Evolutionary conservation across 352 stramenopile species (phyloP).

Genomic region (Phytophthora citrophthora): DNA sequence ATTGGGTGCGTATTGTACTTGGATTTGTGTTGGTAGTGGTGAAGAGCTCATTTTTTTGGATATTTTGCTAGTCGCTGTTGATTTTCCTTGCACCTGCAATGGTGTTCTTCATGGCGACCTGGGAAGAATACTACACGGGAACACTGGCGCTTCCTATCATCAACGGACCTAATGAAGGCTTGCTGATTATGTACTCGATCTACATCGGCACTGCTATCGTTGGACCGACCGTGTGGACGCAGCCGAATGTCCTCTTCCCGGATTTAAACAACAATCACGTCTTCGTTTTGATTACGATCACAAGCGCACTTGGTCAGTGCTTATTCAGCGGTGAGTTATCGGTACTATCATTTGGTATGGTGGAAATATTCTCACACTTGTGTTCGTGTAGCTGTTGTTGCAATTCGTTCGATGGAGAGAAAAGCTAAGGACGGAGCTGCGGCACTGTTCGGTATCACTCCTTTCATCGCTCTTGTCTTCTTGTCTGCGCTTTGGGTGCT

Average conservation of each 20-base stretch:
- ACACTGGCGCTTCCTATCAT: slow-evolving; percentile 94
- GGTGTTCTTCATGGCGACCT: slow-evolving; percentile 98
- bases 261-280: slow-evolving; percentile 80
- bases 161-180: slow-evolving; percentile 97
- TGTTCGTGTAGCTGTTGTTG: slow-evolving; percentile 52
- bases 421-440: slow-evolving; percentile 65
- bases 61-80: slow-evolving; percentile 66
- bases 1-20: slow-evolving; percentile 73
- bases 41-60: slow-evolving; percentile 5
- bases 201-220: slow-evolving; percentile 74
- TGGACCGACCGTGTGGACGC: slow-evolving; percentile 69
- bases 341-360: neutral
- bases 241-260: slow-evolving; percentile 66
- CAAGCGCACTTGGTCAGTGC: slow-evolving; percentile 68
- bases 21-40: slow-evolving; percentile 4
- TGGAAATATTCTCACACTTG: too few species aligned
- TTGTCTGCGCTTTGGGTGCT: slow-evolving; percentile 79
- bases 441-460: slow-evolving; percentile 67
- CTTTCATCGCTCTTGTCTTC: slow-evolving; percentile 70
- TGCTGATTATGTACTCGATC: slow-evolving; percentile 90
- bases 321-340: slow-evolving; percentile 66
- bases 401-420: slow-evolving; percentile 69
- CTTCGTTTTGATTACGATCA: slow-evolving; percentile 80
- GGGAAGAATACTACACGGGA: slow-evolving; percentile 98
- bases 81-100: slow-evolving; percentile 73